Base-by-base conservation (phyloP, 148 eudicot genomes). In the Vaccinium darrowii region DNA sequence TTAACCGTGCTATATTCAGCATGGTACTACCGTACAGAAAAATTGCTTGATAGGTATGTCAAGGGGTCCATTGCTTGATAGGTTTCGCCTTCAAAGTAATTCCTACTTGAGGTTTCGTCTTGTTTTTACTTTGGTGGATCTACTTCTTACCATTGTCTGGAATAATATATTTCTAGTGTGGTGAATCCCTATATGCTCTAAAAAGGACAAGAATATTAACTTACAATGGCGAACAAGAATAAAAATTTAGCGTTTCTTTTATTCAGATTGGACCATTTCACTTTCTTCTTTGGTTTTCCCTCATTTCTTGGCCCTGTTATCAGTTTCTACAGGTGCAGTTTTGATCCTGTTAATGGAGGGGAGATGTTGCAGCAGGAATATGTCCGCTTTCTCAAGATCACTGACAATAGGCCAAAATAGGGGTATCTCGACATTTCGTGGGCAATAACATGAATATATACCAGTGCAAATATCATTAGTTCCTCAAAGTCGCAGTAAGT, bases 271-370 rank as follows among this genome's bases (percentile, higher is more conserved):
- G 11, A 76, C 81, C 23, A 16, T 53, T 53, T 78, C 39, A 53
- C 62, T 52, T 43, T 50, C 82, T 33, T 1, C 3, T 39, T 62
- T 71, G 30, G 60, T 30, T 23, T 19, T 23, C 33, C 10, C 19
- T 74, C 21, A n/a, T 54, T 85, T 16, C 19, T 75, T 74, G 33
- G 81, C 84, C 52, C 39, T 16, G 19, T 8, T 27, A 57, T 83
- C 93, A 95, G 99, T 84, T 97, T 94, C 90, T 95, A 95, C 82
- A 91, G 92, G 91, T 95, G 95, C 92, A 83, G 92, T 73, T 94
- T 92, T 86, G 96, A 97, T 91, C 94, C 93, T 69, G 91, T 91
- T 87, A 92, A 93, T 79, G 98, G 98, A 83, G 99, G 98, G 83
- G 89, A 88, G 69, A 95, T 97, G 98, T 88, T 92, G 33, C 98